Conservation (phyloP, 2,329 filamentous ascomycete genomes). For the Botrytis squamosa region DNA sequence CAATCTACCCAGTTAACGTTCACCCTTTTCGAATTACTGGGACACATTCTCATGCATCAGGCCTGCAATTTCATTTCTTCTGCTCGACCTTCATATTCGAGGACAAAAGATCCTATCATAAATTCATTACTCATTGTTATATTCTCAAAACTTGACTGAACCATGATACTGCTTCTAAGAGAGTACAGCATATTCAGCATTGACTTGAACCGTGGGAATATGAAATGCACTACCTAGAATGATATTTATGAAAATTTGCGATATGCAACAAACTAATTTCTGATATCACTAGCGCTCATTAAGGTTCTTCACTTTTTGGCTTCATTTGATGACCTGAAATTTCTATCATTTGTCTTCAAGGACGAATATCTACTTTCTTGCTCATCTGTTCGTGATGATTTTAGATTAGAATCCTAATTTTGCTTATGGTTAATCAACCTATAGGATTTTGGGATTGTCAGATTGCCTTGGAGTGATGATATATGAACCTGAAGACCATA, state of each 20-base stretch:
- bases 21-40: not conserved
- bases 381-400: not conserved
- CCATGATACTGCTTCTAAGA: not conserved
- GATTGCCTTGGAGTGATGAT: accelerated
- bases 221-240: not conserved
- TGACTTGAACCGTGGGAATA: not conserved
- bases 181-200: not conserved
- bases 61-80: not conserved
- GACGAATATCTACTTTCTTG: not conserved
- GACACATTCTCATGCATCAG: not conserved
- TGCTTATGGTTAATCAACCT: not conserved
- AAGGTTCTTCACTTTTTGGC: not conserved
- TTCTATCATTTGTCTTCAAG: not conserved
- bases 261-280: not conserved
- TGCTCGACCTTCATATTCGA: not conserved
- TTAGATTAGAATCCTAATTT: too few relatives aligned
- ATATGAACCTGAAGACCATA: not conserved
- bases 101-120: too few relatives aligned
- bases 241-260: not conserved
- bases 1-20: not conserved
- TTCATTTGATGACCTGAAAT: not conserved
- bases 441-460: too few relatives aligned
- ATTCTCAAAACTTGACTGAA: not conserved
- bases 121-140: too few relatives aligned
- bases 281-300: not conserved